Conservation (phyloP, 768 basidiomycete genomes). For the Podaxis sp. region DNA sequence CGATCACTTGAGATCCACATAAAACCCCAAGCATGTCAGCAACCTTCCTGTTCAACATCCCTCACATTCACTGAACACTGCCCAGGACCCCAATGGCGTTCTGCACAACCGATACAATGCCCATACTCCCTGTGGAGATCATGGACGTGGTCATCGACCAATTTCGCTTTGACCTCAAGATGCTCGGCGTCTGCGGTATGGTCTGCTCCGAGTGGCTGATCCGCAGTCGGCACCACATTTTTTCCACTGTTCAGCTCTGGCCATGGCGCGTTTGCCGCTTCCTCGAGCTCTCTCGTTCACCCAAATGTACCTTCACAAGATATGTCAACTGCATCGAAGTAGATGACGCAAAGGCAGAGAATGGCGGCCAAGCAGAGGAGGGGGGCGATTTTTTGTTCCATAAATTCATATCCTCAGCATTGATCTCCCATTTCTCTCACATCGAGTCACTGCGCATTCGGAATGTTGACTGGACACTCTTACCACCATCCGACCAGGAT, state of each 20-base stretch:
- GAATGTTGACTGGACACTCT: constrained; percentile 30
- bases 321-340: constrained; percentile 28
- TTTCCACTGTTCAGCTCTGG: constrained; percentile 30
- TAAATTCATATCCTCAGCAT: constrained; percentile 21
- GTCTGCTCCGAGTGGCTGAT: constrained; percentile 34
- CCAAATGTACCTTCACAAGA: constrained; percentile 26
- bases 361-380: background rate
- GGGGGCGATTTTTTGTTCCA: constrained; percentile 14
- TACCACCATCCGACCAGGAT: constrained; percentile 20
- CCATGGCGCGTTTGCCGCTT: constrained; percentile 27
- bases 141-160: constrained; percentile 36
- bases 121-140: constrained; percentile 29
- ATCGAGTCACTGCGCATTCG: constrained; percentile 24
- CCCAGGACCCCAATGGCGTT: background rate
- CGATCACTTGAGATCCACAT: background rate
- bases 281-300: constrained; percentile 22
- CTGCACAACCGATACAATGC: constrained; percentile 3
- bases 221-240: constrained; percentile 31
- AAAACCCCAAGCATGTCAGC: background rate
- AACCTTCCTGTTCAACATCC: background rate
- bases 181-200: constrained; percentile 27
- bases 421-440: constrained; percentile 20
- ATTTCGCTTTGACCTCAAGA: constrained; percentile 24
- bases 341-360: constrained; percentile 19
- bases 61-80: background rate